Evolutionary conservation across 176 grass and related monocot species (phyloP).

Genomic region (Eragrostis nindensis): DNA sequence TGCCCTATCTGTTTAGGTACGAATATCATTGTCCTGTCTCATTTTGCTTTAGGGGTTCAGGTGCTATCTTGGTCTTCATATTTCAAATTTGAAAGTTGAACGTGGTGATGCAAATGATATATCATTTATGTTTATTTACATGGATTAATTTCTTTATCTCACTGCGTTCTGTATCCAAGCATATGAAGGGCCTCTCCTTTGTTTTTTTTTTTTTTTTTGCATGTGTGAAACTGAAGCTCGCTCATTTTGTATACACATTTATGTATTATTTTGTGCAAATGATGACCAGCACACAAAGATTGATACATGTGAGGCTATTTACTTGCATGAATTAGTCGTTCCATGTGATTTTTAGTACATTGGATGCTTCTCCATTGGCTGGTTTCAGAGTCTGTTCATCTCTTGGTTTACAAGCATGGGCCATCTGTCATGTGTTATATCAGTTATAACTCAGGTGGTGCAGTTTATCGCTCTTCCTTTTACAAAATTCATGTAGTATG

Average conservation of each 20-base stretch:
- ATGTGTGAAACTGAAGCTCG: no score
- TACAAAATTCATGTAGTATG: conserved; percentile 1
- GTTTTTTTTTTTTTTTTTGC: no score
- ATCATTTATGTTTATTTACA: conserved; percentile 3
- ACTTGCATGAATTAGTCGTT: conserved; percentile 6
- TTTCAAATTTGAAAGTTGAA: conserved; percentile 20
- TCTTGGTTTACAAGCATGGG: conserved; percentile 6
- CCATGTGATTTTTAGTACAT: background rate
- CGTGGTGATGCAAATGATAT: conserved; percentile 14
- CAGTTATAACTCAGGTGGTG: background rate
- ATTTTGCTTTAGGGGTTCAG: background rate
- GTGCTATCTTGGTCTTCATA: conserved; percentile 6
- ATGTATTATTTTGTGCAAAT: conserved; percentile 8
- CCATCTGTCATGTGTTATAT: background rate
- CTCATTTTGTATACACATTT: background rate
- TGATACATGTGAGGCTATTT: conserved; percentile 26
- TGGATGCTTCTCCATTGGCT: background rate
- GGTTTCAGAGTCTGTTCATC: background rate
- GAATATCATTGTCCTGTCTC: background rate
- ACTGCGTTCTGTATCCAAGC: conserved; percentile 22
- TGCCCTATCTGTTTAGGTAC: conserved; percentile 83
- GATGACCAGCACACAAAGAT: background rate
- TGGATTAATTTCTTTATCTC: background rate
- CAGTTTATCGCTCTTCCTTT: background rate
- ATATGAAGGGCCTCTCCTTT: no score